These are phyloP conservation scores for Cucurbita pepo DNA, from an alignment of 306 rosid genomes.

Conservation along the genomic window DNA sequence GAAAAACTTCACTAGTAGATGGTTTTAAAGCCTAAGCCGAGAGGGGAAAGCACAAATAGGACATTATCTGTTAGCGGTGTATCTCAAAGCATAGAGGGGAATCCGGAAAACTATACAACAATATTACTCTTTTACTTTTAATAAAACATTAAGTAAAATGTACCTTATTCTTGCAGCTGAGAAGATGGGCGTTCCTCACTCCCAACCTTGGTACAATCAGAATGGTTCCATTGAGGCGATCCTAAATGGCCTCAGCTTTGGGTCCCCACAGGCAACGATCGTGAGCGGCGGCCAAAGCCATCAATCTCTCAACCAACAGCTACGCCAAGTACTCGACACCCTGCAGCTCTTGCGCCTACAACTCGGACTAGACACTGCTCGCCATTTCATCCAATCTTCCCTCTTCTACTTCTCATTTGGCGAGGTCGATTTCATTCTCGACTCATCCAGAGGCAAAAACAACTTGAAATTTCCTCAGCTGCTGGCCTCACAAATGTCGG, in stretches of 20 bases:
- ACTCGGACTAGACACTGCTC: conserved; percentile 19
- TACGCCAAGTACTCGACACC: conserved; percentile 62
- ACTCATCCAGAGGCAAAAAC: conserved; percentile 7
- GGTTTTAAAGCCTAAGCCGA: no score
- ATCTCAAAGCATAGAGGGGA: no score
- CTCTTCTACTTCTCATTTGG: conserved; percentile 65
- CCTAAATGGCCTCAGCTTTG: conserved; percentile 52
- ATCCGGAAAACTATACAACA: no score
- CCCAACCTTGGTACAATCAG: conserved; percentile 43
- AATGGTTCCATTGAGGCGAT: conserved; percentile 49
- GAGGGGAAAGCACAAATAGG: no score
- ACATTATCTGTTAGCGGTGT: no score
- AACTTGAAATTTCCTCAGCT: conserved; percentile 29
- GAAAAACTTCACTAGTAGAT: no score
- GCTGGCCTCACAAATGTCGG: conserved; percentile 45
- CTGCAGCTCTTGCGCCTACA: conserved; percentile 54
- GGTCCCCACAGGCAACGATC: conserved; percentile 72
- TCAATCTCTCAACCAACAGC: conserved; percentile 77
- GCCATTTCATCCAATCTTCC: conserved; percentile 45
- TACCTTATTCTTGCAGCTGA: conserved; percentile 21
- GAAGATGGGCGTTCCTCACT: conserved; percentile 44
- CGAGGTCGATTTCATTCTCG: conserved; percentile 48
- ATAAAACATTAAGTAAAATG: not conserved
- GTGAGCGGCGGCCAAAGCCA: conserved; percentile 41
- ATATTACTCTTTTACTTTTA: no score